Conservation (phyloP, 768 basidiomycete genomes). For the Dentipellis sp. region DNA sequence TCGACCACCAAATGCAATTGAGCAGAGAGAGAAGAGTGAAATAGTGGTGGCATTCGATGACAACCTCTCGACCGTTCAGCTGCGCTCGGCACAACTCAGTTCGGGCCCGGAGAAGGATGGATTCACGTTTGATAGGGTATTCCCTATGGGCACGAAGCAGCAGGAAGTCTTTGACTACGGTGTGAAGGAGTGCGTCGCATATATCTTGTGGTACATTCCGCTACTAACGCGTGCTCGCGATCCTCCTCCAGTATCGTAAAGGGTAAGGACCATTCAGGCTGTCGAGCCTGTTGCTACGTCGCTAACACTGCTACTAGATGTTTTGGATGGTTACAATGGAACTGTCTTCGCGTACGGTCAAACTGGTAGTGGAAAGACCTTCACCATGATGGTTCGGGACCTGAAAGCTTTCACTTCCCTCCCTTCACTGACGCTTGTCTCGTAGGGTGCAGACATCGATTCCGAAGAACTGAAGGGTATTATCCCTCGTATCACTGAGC, state of each 20-base stretch:
- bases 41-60: slow-evolving; percentile 87
- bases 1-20: slow-evolving; percentile 90
- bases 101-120: slow-evolving; percentile 93
- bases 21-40: slow-evolving; percentile 79
- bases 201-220: not conserved
- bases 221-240: not conserved
- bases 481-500: slow-evolving; percentile 96
- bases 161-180: slow-evolving; percentile 97
- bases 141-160: slow-evolving; percentile 86
- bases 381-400: slow-evolving; percentile 89
- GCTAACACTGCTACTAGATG: slow-evolving; percentile 47
- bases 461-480: slow-evolving; percentile 89
- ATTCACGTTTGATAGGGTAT: slow-evolving; percentile 96
- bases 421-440: not conserved
- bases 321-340: slow-evolving; percentile 97
- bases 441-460: slow-evolving; percentile 94
- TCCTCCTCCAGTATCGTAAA: slow-evolving; percentile 63
- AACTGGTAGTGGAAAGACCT: slow-evolving; percentile 85
- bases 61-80: slow-evolving; percentile 72
- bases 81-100: slow-evolving; percentile 59
- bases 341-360: slow-evolving; percentile 88
- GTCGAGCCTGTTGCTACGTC: not conserved
- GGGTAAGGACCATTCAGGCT: slow-evolving; percentile 35
- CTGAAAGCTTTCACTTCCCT: not conserved
- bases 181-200: slow-evolving; percentile 79